These are phyloP conservation scores for Venustampulla echinocandica DNA, from an alignment of 495 filamentous ascomycete genomes.

Conservation along the genomic window DNA sequence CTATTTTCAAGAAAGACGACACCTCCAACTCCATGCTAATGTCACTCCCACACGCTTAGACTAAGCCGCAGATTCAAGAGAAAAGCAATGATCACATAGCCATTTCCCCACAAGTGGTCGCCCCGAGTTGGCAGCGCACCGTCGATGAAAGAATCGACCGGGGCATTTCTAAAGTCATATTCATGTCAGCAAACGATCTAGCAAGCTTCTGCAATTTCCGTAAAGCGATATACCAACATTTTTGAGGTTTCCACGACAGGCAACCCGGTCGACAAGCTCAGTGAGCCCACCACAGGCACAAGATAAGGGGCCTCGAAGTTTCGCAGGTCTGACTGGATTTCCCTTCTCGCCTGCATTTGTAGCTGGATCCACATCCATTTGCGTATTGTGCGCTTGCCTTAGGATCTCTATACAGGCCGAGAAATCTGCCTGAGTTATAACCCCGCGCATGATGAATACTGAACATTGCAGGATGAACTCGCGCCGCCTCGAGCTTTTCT, in stretches of 20 bases:
- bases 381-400: slow-evolving; percentile 22
- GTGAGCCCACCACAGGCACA: slow-evolving; percentile 16
- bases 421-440: slow-evolving; percentile 29
- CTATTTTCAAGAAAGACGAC: neutral
- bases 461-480: slow-evolving; percentile 40
- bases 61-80: slow-evolving; percentile 10
- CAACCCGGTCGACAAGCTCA: slow-evolving; percentile 1
- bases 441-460: slow-evolving; percentile 34
- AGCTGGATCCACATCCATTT: neutral
- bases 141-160: slow-evolving; percentile 16
- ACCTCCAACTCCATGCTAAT: slow-evolving; percentile 13
- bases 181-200: slow-evolving; percentile 6
- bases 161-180: slow-evolving; percentile 13
- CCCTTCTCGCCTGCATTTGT: too few relatives aligned
- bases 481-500: slow-evolving; percentile 27
- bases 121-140: slow-evolving; percentile 14
- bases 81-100: slow-evolving; percentile 19
- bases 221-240: too few relatives aligned
- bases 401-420: slow-evolving; percentile 29
- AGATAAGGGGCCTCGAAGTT: slow-evolving; percentile 4
- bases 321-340: too few relatives aligned
- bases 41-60: too few relatives aligned
- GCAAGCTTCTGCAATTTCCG: too few relatives aligned
- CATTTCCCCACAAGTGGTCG: slow-evolving; percentile 6
- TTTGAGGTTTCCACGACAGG: slow-evolving; percentile 4